A percentile compares a stretch with the other conserved stretches of the same genome.
Evolutionary conservation across 73 alveolate species (phyloP).

Genomic region (Paramecium bursaria): DNA sequence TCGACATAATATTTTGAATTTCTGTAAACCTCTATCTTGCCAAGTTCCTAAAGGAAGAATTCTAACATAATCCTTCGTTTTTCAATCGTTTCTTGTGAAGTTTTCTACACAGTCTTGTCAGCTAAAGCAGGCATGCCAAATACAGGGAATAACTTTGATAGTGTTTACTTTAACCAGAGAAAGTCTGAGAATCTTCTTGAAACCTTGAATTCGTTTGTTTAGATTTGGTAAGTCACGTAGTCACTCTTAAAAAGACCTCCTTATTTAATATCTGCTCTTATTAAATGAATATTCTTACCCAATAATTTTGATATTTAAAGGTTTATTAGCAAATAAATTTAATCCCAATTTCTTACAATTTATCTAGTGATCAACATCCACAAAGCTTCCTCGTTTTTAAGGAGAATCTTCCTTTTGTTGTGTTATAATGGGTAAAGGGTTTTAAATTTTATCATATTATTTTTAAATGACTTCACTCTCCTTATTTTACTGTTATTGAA

Average conservation of each 20-base stretch:
- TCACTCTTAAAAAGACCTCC: conserved; percentile 57
- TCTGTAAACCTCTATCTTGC: background rate
- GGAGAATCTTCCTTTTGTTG: conserved; percentile 14
- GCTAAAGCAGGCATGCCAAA: background rate
- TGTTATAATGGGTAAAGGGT: background rate
- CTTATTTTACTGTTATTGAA: background rate
- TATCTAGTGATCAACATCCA: background rate
- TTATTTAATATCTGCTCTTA: conserved; percentile 23
- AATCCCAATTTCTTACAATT: conserved; percentile 48
- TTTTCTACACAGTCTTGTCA: conserved; percentile 16
- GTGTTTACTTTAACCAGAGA: conserved; percentile 9
- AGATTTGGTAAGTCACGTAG: background rate
- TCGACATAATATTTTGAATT: conserved; percentile 45
- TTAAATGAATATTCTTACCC: background rate
- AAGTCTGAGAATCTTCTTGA: conserved; percentile 42
- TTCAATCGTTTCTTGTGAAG: background rate
- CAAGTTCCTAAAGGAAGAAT: conserved; percentile 34
- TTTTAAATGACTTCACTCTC: background rate
- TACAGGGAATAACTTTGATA: conserved; percentile 25
- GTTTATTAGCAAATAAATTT: conserved; percentile 18
- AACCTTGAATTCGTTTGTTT: conserved; percentile 21
- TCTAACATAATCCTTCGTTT: conserved; percentile 24
- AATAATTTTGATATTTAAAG: conserved; percentile 6
- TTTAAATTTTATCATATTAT: background rate
- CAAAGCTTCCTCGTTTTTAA: background rate